A percentile compares a stretch with the other conserved stretches of the same genome.
Conservation (phyloP, 441 rosid species). For the Pelargonium cotyledonis region DNA sequence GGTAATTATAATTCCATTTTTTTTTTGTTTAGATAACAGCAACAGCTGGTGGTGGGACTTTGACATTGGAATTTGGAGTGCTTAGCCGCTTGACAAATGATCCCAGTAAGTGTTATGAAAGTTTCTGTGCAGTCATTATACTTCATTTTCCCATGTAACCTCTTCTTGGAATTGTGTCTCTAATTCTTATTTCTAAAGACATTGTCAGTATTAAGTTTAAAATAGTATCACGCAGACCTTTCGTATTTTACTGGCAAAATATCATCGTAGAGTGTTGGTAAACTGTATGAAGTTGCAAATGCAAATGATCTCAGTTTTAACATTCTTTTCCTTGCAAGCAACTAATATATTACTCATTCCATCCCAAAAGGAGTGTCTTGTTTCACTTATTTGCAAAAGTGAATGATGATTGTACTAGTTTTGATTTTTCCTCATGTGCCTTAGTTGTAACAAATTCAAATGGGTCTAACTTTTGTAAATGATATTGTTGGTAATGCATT, state of each 20-base stretch:
- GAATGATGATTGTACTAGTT: too few species aligned
- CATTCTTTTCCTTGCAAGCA: too few species aligned
- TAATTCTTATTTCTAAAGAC: neutral
- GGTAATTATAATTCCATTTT: conserved; percentile 16
- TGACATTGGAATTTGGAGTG: conserved; percentile 92
- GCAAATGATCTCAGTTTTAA: neutral
- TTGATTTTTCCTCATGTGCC: too few species aligned
- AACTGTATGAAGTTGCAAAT: neutral
- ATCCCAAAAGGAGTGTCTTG: too few species aligned
- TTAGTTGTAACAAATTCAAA: too few species aligned
- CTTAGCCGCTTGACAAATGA: conserved; percentile 90
- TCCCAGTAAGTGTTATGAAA: conserved; percentile 56
- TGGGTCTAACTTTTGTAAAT: too few species aligned
- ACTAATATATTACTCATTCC: too few species aligned
- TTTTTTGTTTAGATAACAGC: conserved; percentile 72
- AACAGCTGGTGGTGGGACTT: conserved; percentile 98
- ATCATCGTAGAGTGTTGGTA: neutral
- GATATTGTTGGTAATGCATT: too few species aligned
- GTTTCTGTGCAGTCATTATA: conserved; percentile 12
- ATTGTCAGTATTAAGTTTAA: neutral
- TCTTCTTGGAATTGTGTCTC: neutral
- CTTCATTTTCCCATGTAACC: neutral
- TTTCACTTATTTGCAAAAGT: too few species aligned
- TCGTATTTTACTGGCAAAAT: neutral
- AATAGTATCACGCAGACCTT: neutral